phyloP scores from a whole-genome alignment of 148 eudicot species.

The Rhododendron williamsianum region DNA sequence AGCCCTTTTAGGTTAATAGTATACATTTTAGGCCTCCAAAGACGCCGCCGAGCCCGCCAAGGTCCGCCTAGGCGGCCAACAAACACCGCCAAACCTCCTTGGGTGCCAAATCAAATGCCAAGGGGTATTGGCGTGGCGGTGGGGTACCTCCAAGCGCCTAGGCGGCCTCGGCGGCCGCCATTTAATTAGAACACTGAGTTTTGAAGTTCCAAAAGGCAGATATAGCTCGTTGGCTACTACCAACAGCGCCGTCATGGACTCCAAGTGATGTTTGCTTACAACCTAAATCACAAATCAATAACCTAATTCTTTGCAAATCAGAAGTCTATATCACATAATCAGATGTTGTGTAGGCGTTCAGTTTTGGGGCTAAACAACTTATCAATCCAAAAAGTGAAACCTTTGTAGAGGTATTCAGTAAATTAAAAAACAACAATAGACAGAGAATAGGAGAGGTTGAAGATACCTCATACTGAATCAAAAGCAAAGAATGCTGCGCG shows the following conservation, averaged over 20 bases:
- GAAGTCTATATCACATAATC: neutral
- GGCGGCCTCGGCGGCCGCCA: too few species aligned
- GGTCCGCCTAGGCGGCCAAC: too few species aligned
- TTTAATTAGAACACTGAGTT: too few species aligned
- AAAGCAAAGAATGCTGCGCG: neutral
- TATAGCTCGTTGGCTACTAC: neutral
- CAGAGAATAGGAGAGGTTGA: neutral
- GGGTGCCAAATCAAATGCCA: too few species aligned
- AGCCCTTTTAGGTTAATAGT: too few species aligned
- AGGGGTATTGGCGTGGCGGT: too few species aligned
- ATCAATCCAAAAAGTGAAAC: neutral
- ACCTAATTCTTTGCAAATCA: neutral
- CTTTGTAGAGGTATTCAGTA: neutral
- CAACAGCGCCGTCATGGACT: neutral
- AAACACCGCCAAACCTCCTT: too few species aligned
- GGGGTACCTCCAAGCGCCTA: too few species aligned
- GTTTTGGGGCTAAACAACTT: neutral
- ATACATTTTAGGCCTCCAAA: too few species aligned
- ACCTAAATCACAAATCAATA: neutral
- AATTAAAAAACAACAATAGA: neutral
- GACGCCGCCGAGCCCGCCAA: too few species aligned
- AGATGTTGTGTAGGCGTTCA: neutral
- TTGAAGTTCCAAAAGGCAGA: neutral
- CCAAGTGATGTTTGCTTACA: neutral
- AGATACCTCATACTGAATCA: constrained; percentile 14